Evolutionary conservation across 208 protist species (phyloP).

Genomic region (Naegleria lovaniensis): DNA sequence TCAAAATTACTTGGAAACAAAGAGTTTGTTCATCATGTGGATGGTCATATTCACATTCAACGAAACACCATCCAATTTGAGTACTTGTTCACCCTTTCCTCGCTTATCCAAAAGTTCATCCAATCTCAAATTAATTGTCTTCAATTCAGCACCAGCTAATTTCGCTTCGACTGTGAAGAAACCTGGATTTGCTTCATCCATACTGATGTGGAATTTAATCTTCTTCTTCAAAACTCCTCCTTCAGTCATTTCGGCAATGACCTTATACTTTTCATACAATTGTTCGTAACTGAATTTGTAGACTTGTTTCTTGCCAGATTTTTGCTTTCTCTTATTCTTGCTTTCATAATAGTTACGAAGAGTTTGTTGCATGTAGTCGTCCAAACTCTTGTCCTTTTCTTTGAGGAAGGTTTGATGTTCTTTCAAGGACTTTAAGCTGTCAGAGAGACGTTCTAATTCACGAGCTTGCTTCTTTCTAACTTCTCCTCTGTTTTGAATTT

Average conservation of each 20-base stretch:
- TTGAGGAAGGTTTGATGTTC: constrained; percentile 50
- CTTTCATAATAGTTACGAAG: constrained; percentile 46
- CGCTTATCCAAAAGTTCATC: constrained; percentile 51
- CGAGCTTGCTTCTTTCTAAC: constrained; percentile 51
- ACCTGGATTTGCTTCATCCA: constrained; percentile 38
- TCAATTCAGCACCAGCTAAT: constrained; percentile 39
- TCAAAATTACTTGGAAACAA: constrained; percentile 44
- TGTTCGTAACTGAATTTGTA: constrained; percentile 40
- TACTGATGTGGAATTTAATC: constrained; percentile 49
- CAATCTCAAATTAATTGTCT: constrained; percentile 45
- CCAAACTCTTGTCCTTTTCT: constrained; percentile 50
- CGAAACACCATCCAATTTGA: constrained; percentile 48
- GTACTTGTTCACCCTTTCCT: constrained; percentile 33
- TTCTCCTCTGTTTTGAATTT: constrained; percentile 48
- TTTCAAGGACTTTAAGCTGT: constrained; percentile 39
- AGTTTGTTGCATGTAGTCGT: constrained; percentile 49
- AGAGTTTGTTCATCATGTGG: constrained; percentile 51
- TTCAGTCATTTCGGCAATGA: constrained; percentile 52
- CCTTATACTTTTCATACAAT: constrained; percentile 36
- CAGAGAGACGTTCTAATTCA: constrained; percentile 45
- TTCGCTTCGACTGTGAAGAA: constrained; percentile 52
- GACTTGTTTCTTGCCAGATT: background rate
- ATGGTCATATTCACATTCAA: constrained; percentile 58
- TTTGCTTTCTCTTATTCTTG: constrained; percentile 43
- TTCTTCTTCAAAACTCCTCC: constrained; percentile 38